Evolutionary conservation across 148 eudicot genomes (phyloP).

Genomic region (Agrostemma githago): DNA sequence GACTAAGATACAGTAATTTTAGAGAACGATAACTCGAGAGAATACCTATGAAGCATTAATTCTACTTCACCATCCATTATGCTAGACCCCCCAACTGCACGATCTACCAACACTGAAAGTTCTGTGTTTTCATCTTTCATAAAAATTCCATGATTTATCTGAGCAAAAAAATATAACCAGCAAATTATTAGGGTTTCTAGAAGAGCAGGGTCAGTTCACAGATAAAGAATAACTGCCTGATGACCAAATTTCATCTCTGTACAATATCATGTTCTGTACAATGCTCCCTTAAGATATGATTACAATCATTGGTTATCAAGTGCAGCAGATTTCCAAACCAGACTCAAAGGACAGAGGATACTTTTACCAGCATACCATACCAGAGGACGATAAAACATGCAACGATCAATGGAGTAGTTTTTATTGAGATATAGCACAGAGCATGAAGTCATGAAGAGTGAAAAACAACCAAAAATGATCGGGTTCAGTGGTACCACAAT

Average conservation of each 20-base stretch:
- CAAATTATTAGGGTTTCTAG: background rate
- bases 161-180: constrained; percentile 16
- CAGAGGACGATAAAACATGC: background rate
- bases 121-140: constrained; percentile 55
- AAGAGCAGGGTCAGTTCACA: background rate
- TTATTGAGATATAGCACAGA: background rate
- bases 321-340: background rate
- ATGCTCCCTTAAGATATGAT: constrained; percentile 1
- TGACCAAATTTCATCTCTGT: background rate
- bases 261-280: background rate
- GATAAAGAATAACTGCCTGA: background rate
- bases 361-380: background rate
- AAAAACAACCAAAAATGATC: background rate
- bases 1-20: background rate
- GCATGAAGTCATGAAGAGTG: background rate
- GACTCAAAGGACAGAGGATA: background rate
- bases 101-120: constrained; percentile 70
- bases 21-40: background rate
- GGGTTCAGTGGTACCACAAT: background rate
- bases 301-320: background rate
- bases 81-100: constrained; percentile 79
- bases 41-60: constrained; percentile 78
- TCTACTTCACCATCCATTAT: constrained; percentile 69
- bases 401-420: background rate
- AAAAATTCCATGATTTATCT: constrained; percentile 68